These are phyloP conservation scores for Erigeron canadensis DNA, from an alignment of 129 eudicot species.

Conservation along the genomic window DNA sequence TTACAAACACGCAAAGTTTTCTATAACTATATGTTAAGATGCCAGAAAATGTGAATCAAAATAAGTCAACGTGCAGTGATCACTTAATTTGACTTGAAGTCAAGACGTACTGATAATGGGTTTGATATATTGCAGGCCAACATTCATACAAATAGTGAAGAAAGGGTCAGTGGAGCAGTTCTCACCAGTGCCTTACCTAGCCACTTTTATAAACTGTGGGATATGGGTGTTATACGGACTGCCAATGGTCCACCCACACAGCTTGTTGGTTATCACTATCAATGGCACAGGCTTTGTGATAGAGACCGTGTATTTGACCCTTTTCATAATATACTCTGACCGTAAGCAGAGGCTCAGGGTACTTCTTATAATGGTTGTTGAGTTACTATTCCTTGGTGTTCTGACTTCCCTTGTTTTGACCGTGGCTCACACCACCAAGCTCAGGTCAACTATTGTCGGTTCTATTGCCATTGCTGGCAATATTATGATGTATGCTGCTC, in stretches of 20 bases:
- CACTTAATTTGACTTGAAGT: constrained; percentile 10
- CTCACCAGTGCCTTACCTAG: constrained; percentile 72
- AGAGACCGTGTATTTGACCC: constrained; percentile 55
- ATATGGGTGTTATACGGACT: constrained; percentile 82
- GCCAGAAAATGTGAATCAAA: not conserved
- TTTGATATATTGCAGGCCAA: constrained; percentile 58
- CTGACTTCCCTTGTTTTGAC: constrained; percentile 43
- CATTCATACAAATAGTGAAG: constrained; percentile 64
- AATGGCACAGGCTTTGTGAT: constrained; percentile 62
- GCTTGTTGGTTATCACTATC: constrained; percentile 48
- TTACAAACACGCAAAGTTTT: not conserved
- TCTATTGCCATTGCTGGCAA: constrained; percentile 56
- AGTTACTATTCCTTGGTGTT: constrained; percentile 39
- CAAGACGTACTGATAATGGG: not conserved
- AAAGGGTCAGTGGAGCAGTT: constrained; percentile 75
- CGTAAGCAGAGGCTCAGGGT: constrained; percentile 44
- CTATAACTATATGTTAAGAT: too few relatives aligned
- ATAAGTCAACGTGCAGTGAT: not conserved
- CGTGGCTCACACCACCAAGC: constrained; percentile 46
- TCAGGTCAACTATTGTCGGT: constrained; percentile 59
- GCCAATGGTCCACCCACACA: constrained; percentile 72
- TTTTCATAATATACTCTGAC: constrained; percentile 50
- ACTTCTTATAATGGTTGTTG: constrained; percentile 40
- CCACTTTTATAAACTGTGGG: constrained; percentile 71
- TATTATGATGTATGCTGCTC: constrained; percentile 83